A percentile compares a stretch with the other conserved stretches of the same genome.
These are phyloP conservation scores for Fusarium brachygibbosum DNA, from an alignment of 2,329 filamentous ascomycete species.

Conservation along the genomic window DNA sequence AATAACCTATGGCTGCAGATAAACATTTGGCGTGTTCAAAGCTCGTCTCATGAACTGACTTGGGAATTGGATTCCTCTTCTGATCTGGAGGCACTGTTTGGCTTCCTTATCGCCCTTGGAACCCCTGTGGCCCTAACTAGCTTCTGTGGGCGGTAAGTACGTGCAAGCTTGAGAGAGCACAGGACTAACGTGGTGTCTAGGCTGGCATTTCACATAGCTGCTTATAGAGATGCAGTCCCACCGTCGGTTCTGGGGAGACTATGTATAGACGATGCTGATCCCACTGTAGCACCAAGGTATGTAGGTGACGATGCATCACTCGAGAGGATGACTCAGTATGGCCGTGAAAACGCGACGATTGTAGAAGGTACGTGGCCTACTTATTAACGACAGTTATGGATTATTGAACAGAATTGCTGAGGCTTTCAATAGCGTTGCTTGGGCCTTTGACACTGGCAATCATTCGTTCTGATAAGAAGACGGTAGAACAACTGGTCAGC, in stretches of 20 bases:
- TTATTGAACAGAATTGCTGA: background rate
- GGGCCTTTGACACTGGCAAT: background rate
- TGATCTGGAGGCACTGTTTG: background rate
- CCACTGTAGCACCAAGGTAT: accelerated
- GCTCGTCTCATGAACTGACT: no score
- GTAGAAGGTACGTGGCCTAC: accelerated
- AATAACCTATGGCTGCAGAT: background rate
- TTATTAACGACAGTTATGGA: accelerated
- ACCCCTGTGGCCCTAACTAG: background rate
- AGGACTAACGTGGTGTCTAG: background rate
- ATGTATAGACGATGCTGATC: background rate
- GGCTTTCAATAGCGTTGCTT: background rate
- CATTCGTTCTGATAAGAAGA: background rate
- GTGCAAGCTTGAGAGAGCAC: accelerated
- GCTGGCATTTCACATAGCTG: background rate
- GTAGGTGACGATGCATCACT: accelerated
- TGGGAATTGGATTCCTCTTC: background rate
- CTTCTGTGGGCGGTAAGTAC: background rate
- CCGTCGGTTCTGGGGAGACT: accelerated
- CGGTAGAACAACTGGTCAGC: background rate
- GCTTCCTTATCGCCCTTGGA: background rate
- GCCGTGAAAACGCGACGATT: accelerated
- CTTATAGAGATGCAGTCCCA: accelerated
- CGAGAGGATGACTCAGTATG: background rate
- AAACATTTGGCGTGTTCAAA: no score